A percentile compares a stretch with the other conserved stretches of the same genome.
These are phyloP conservation scores for Plasmodium gallinaceum DNA, from an alignment of 169 alveolate genomes.

Conservation along the genomic window DNA sequence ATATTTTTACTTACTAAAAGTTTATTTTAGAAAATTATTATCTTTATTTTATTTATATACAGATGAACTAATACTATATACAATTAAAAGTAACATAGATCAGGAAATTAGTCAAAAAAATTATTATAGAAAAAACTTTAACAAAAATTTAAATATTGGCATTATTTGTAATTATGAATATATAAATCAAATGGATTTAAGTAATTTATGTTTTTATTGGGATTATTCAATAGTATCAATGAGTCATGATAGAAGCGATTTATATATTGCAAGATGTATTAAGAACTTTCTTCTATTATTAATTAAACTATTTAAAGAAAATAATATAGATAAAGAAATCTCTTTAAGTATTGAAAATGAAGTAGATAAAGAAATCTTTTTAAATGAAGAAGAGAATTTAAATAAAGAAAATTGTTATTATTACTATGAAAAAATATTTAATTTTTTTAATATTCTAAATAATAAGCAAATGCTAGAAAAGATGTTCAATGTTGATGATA, in stretches of 20 bases:
- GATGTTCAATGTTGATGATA: not conserved
- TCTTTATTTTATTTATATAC: slow-evolving; percentile 66
- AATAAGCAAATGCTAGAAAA: slow-evolving; percentile 1
- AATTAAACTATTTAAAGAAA: slow-evolving; percentile 8
- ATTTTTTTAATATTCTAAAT: slow-evolving; percentile 18
- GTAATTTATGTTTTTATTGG: slow-evolving; percentile 74
- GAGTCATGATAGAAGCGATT: slow-evolving; percentile 72
- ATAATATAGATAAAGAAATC: not conserved
- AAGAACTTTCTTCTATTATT: slow-evolving; percentile 53
- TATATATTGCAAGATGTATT: slow-evolving; percentile 56
- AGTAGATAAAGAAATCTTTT: not conserved
- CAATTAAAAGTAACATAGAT: slow-evolving; percentile 56
- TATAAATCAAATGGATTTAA: slow-evolving; percentile 24
- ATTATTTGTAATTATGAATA: slow-evolving; percentile 42
- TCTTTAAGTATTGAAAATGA: slow-evolving; percentile 20
- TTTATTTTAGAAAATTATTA: slow-evolving; percentile 60
- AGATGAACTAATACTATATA: slow-evolving; percentile 66
- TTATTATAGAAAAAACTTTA: slow-evolving; percentile 48
- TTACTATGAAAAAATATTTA: slow-evolving; percentile 8
- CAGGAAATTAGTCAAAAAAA: slow-evolving; percentile 45
- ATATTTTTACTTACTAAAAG: slow-evolving; percentile 24
- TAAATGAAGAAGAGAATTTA: slow-evolving; percentile 5
- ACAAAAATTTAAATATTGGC: slow-evolving; percentile 21
- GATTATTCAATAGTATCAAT: slow-evolving; percentile 67
- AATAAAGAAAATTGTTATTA: not conserved